Base-by-base conservation (phyloP, 495 filamentous ascomycete species). In the Xylaria flabelliformis region DNA sequence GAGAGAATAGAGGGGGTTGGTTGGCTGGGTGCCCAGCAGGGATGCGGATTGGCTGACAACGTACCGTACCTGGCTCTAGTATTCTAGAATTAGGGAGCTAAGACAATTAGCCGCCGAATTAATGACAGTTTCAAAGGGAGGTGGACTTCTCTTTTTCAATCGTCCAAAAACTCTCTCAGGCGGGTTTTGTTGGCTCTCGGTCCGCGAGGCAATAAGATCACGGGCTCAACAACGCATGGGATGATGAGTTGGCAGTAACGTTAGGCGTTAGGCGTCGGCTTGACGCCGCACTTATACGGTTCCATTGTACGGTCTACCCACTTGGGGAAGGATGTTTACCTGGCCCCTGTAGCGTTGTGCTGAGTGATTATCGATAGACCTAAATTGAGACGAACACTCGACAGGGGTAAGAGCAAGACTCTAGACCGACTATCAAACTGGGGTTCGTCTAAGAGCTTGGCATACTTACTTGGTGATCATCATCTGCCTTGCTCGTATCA, bases 1-100 rank as follows among this genome's bases (percentile, higher is more conserved):
- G 72, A 65, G 71, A 62, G 51, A 78, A 79, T 67, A 74, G 77
- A 77, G 77, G 77, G 75, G 77, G 73, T 72, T 76, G 77, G 76
- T 72, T 76, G 77, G 76, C 70, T 74, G 72, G 75, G 74, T 71
- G 65, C 17, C 51, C 51, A 70, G 73, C 77, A 79, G 74, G 74
- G 77, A 73, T 69, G 15, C 63, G 44, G 61, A 71, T 71, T 65
- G 69, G 69, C 61, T 55, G 36, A 39, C 24, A 53, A n/a, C 29
- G 36, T 48, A 6, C 48, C 9, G 56, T 70, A 53, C 56, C 58
- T 70, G 58, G 39, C 50, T 53, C n/a, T 50, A 39, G 36, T 51
- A 61, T 61, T 36, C 61, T 58, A 26, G 70, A 44, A 48, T 29
- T 65, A 39, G 69, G 69, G 59, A 71, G 61, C 69, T 71, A 36